Base-by-base conservation (phyloP, 2,329 filamentous ascomycete species). In the Clarireedia paspali region DNA sequence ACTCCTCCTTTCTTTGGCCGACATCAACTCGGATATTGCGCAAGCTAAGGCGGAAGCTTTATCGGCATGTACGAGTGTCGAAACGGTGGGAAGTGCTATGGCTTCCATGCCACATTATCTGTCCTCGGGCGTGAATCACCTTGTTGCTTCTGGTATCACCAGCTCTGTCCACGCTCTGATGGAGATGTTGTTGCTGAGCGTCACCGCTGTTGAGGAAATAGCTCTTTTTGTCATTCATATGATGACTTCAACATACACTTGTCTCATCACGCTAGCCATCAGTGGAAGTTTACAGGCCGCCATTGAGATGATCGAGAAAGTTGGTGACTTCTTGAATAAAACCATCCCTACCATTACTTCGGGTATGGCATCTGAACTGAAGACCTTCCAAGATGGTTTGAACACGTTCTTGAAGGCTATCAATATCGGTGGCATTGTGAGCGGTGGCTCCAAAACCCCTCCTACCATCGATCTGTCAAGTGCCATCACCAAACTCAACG, bases 61-160 rank as follows among this genome's bases (percentile, higher is more conserved):
- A 53, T 87, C 89, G 52, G 91, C 92, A 61, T 99, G 94, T 72
- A 90, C 85, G 57, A 88, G 88, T 70, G 92, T 97, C 48, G 92
- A 99, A 74, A 89, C 89, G 63, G 83, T 95, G 64, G 94, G 92
- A 60, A 96, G 91, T 70, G 82, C 90, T 59, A 92, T 99, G 89
- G 94, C 92, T 40, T 97, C 94, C 39, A 96, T 97, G 91, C 94
- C 94, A 56, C 88, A 96, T 72, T 97, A 96, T 73, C 85, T 97
- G 69, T 88, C 91, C 2, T 77, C 81, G 51, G 94, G 94, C 54
- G 85, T 96, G 69, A 99, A 99, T 73, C 82, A 89, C 57, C 75
- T 97, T 63, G 87, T 89, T 6, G 89, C 90, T 34, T 79, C 79
- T 48, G 86, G 89, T 55, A 85, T 97, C 63, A 89, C 91, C 64